phyloP scores from a whole-genome alignment of 805 yeast genomes.

The Teunomyces aglyptinius region DNA sequence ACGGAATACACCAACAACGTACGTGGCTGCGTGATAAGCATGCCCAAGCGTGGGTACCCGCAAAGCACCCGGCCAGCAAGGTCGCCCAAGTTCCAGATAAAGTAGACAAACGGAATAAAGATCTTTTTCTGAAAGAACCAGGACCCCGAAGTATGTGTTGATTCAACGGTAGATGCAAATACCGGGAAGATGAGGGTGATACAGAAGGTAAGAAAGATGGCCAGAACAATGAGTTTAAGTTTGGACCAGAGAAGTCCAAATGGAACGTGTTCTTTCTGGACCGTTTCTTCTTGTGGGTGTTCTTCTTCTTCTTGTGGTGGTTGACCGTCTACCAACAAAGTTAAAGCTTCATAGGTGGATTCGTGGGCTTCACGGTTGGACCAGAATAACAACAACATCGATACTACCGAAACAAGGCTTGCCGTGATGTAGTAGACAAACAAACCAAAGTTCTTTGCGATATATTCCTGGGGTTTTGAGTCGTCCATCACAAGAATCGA shows the following conservation, averaged over 20 bases:
- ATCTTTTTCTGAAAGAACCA: slow-evolving; percentile 47
- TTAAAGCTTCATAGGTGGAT: neutral
- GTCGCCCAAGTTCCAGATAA: slow-evolving; percentile 91
- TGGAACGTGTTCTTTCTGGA: slow-evolving; percentile 48
- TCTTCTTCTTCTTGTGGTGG: too few species aligned
- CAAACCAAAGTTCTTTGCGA: slow-evolving; percentile 40
- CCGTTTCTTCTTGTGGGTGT: neutral
- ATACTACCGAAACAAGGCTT: slow-evolving; percentile 42
- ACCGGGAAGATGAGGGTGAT: slow-evolving; percentile 84
- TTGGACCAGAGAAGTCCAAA: slow-evolving; percentile 59
- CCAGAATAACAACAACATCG: slow-evolving; percentile 41
- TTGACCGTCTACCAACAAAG: neutral
- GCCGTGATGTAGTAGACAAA: slow-evolving; percentile 52
- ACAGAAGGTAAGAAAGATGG: slow-evolving; percentile 73
- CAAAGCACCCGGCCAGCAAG: slow-evolving; percentile 72
- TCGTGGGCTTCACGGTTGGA: slow-evolving; percentile 17
- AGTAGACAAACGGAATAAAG: slow-evolving; percentile 71
- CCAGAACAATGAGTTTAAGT: slow-evolving; percentile 58
- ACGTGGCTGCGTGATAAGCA: slow-evolving; percentile 40
- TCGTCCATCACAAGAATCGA: slow-evolving; percentile 48
- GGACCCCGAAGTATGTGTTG: slow-evolving; percentile 34
- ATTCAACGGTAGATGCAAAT: slow-evolving; percentile 71
- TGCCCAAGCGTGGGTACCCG: slow-evolving; percentile 38
- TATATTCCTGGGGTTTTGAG: slow-evolving; percentile 15
- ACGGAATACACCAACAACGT: slow-evolving; percentile 54